Conservation (phyloP, 2,329 filamentous ascomycete genomes). For the Hymenoscyphus infarciens region DNA sequence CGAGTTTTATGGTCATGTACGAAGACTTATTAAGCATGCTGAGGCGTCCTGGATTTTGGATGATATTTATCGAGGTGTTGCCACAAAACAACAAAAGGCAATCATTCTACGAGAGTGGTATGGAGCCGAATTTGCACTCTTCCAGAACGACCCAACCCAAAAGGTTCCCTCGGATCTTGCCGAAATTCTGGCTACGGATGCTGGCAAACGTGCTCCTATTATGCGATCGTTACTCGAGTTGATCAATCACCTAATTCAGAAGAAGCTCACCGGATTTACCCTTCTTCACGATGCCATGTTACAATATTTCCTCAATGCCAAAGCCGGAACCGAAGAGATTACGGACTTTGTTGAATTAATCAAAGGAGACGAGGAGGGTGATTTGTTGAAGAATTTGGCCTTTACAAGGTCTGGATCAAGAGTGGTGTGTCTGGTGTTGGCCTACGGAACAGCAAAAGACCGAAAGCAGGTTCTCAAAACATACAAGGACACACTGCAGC, state of each 20-base stretch:
- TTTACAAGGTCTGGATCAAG: conserved; percentile 88
- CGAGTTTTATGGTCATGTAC: conserved; percentile 92
- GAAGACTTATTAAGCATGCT: conserved; percentile 89
- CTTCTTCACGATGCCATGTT: conserved; percentile 98
- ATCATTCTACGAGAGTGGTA: conserved; percentile 92
- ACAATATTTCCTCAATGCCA: conserved; percentile 84
- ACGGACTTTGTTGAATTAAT: conserved; percentile 85
- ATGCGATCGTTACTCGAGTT: conserved; percentile 81
- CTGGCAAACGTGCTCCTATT: conserved; percentile 82
- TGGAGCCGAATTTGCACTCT: conserved; percentile 84
- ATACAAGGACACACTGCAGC: conserved; percentile 84
- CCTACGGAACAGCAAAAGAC: conserved; percentile 86
- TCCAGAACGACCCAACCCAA: conserved; percentile 57
- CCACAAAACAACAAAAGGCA: conserved; percentile 81
- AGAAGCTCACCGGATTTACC: conserved; percentile 94
- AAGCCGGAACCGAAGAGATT: conserved; percentile 74
- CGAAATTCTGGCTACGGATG: conserved; percentile 68
- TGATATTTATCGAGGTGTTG: conserved; percentile 88
- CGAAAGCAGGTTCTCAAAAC: conserved; percentile 82
- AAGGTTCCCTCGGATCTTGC: conserved; percentile 58
- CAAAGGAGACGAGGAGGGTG: conserved; percentile 86
- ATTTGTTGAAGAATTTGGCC: conserved; percentile 89
- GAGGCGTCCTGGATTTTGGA: conserved; percentile 98
- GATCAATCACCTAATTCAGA: conserved; percentile 91
- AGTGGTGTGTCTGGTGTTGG: conserved; percentile 76